phyloP scores from a whole-genome alignment of 106 monocot species.

The Apostasia ramifera region DNA sequence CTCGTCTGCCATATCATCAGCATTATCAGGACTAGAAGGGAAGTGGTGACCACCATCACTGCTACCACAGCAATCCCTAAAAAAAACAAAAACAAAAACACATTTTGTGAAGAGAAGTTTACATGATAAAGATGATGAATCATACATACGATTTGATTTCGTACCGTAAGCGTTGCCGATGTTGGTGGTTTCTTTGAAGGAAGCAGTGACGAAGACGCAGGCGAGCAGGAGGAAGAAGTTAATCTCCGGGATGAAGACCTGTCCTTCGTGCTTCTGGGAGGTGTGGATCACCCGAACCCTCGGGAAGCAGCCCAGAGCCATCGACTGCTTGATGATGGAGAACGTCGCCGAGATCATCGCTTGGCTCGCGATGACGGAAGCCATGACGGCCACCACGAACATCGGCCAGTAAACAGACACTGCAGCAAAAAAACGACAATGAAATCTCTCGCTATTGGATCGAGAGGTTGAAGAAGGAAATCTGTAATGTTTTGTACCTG shows the following conservation, averaged over 20 bases:
- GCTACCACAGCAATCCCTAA: slow-evolving; percentile 54
- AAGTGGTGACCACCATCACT: slow-evolving; percentile 62
- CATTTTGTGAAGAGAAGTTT: background rate
- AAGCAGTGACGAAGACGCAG: slow-evolving; percentile 39
- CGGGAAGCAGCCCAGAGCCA: slow-evolving; percentile 41
- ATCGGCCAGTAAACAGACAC: slow-evolving; percentile 41
- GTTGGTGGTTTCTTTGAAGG: slow-evolving; percentile 42
- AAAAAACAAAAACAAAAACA: background rate
- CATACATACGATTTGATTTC: background rate
- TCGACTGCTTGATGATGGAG: slow-evolving; percentile 30
- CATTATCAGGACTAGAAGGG: slow-evolving; percentile 51
- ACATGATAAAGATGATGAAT: background rate
- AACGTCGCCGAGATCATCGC: slow-evolving; percentile 49
- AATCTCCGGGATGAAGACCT: slow-evolving; percentile 58
- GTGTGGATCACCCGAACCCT: slow-evolving; percentile 36
- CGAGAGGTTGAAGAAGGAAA: no score
- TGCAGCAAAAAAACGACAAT: background rate
- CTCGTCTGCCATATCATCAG: slow-evolving; percentile 52
- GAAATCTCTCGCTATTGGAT: background rate
- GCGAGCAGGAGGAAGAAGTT: slow-evolving; percentile 50
- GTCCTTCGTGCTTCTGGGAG: slow-evolving; percentile 50
- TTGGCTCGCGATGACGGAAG: slow-evolving; percentile 44
- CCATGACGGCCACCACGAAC: slow-evolving; percentile 28
- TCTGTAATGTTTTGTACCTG: slow-evolving; percentile 17
- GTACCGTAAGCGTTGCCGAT: slow-evolving; percentile 59